Conservation (phyloP, 768 basidiomycete genomes). For the Tephrocybe sp. region DNA sequence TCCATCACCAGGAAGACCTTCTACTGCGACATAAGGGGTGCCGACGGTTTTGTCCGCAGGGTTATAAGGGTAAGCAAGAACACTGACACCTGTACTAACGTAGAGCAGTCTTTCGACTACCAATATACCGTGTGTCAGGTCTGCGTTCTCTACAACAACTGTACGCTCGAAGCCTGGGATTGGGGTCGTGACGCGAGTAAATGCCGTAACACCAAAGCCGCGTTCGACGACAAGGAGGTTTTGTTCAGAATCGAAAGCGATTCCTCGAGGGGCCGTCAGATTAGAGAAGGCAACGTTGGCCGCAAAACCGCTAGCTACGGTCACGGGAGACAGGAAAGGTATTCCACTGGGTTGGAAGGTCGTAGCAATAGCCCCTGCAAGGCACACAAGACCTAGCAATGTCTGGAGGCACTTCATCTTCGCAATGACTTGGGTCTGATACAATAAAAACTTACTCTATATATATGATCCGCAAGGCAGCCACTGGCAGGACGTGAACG, state of each 20-base stretch:
- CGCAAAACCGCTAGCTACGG: constrained; percentile 31
- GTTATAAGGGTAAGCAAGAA: constrained; percentile 36
- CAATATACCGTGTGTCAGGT: constrained; percentile 44
- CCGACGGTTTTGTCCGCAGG: constrained; percentile 27
- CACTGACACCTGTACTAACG: constrained; percentile 36
- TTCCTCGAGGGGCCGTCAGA: constrained; percentile 41
- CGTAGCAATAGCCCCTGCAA: constrained; percentile 10
- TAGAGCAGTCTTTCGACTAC: constrained; percentile 34
- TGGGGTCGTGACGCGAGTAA: constrained; percentile 24
- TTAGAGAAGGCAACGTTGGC: constrained; percentile 40
- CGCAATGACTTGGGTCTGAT: neutral
- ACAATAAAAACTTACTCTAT: neutral
- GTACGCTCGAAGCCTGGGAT: constrained; percentile 36
- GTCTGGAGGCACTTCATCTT: constrained; percentile 8
- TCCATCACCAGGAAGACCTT: constrained; percentile 39
- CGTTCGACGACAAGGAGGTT: constrained; percentile 45
- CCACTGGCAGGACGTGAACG: neutral
- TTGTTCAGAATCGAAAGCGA: constrained; percentile 34
- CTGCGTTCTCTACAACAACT: constrained; percentile 34
- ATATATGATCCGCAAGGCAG: neutral
- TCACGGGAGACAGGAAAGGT: constrained; percentile 35
- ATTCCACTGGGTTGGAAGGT: constrained; percentile 31
- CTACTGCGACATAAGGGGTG: constrained; percentile 25
- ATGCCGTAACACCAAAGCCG: constrained; percentile 41
- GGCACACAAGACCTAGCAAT: constrained; percentile 3